Evolutionary conservation across 129 eudicot species (phyloP).

Genomic region (Flaveria robusta): DNA sequence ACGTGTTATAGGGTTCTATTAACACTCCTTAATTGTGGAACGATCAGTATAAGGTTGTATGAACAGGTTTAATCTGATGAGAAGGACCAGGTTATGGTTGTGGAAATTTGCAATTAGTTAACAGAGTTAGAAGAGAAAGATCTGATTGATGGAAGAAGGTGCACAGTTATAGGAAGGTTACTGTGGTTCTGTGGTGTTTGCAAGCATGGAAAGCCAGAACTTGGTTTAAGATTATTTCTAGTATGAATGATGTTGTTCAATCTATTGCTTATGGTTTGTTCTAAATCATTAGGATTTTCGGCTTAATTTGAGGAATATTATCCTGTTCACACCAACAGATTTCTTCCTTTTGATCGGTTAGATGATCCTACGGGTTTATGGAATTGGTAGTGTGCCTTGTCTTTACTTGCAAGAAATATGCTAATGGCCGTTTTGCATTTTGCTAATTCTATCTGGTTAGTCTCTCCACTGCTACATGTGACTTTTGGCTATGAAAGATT

Average conservation of each 20-base stretch:
- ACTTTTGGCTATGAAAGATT: too few species aligned
- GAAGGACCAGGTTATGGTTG: not conserved
- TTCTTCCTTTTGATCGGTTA: not conserved
- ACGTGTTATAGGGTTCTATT: constrained; percentile 10
- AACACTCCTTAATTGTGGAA: not conserved
- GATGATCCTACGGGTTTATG: not conserved
- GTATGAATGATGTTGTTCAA: too few species aligned
- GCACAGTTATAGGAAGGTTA: too few species aligned
- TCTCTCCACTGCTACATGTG: not conserved
- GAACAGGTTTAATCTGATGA: not conserved
- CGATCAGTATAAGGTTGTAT: not conserved
- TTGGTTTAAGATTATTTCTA: too few species aligned
- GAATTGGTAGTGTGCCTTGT: not conserved
- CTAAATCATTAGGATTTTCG: too few species aligned
- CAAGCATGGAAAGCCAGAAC: too few species aligned
- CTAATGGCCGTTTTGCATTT: not conserved
- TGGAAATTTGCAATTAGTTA: constrained; percentile 3
- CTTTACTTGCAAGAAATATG: constrained; percentile 7
- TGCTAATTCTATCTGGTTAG: not conserved
- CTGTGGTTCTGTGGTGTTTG: too few species aligned
- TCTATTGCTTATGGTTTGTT: too few species aligned
- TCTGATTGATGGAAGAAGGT: constrained; percentile 1
- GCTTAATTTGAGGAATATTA: too few species aligned
- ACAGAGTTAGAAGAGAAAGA: not conserved
- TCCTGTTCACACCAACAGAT: not conserved